Conservation (phyloP, 1,284 basidiomycete species). For the Prillingera fragicola region DNA sequence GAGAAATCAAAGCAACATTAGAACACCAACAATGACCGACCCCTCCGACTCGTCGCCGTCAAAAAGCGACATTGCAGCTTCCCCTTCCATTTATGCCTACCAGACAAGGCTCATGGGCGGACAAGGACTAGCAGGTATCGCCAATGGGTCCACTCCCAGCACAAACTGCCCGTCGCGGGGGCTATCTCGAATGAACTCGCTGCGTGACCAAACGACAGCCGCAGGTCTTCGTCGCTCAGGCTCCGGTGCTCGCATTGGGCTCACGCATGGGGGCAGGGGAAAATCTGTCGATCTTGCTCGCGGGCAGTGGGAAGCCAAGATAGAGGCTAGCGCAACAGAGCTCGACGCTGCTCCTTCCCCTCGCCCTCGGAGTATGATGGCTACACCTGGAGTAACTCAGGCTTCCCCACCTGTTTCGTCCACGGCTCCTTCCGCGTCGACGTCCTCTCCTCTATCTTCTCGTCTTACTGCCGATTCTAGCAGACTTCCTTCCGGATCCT, state of each 20-base stretch:
- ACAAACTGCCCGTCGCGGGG: neutral
- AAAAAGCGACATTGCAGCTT: constrained; percentile 21
- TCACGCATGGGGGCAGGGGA: constrained; percentile 16
- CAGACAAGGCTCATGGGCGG: constrained; percentile 32
- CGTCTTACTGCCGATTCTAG: no score
- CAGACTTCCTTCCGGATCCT: no score
- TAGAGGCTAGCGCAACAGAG: constrained; percentile 18
- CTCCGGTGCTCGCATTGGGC: constrained; percentile 19
- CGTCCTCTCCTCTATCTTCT: no score
- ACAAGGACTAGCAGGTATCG: no score
- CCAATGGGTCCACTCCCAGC: constrained; percentile 16
- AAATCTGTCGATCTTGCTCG: constrained; percentile 39
- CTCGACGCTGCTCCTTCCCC: constrained; percentile 1
- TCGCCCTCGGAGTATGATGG: constrained; percentile 12
- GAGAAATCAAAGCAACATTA: constrained; percentile 1
- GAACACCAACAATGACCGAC: constrained; percentile 5
- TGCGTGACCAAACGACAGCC: constrained; percentile 11
- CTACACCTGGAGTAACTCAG: constrained; percentile 7
- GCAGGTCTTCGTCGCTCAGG: constrained; percentile 19
- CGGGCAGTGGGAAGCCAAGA: constrained; percentile 42
- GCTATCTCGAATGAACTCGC: constrained; percentile 15
- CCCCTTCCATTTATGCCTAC: constrained; percentile 40
- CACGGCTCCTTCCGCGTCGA: constrained; percentile 6
- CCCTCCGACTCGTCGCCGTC: constrained; percentile 24
- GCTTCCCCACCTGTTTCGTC: neutral